These are phyloP conservation scores for Leucosporidium creatinivorum DNA, from an alignment of 768 basidiomycete genomes.

Conservation along the genomic window DNA sequence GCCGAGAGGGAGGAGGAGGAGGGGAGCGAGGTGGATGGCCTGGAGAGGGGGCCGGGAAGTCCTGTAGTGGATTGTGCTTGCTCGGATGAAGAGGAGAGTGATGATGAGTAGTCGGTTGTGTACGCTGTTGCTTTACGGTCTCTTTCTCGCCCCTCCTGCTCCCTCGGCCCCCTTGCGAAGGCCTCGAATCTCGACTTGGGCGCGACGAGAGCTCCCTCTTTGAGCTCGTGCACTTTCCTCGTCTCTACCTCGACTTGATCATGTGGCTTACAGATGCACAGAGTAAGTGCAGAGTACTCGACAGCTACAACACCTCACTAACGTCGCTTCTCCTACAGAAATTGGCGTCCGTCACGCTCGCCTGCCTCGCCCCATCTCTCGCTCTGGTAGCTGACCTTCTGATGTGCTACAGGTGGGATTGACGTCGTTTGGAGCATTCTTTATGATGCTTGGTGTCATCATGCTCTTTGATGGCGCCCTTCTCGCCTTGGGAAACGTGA, in stretches of 20 bases:
- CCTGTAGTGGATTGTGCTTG: neutral
- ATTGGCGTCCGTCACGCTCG: conserved; percentile 11
- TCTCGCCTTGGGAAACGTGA: conserved; percentile 91
- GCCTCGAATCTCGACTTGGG: neutral
- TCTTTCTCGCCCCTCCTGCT: neutral
- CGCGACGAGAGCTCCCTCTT: neutral
- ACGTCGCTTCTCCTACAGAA: conserved; percentile 3
- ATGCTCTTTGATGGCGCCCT: conserved; percentile 94
- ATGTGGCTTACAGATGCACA: conserved; percentile 50
- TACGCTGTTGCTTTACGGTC: neutral
- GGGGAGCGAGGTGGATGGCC: neutral
- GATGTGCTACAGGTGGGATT: conserved; percentile 93
- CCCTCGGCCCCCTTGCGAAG: neutral
- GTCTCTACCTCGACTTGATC: neutral
- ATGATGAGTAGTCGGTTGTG: neutral
- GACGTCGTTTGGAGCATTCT: conserved; percentile 87
- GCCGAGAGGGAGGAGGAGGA: neutral
- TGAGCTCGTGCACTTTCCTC: neutral
- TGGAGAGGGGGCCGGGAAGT: neutral
- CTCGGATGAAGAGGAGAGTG: neutral
- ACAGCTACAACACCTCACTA: neutral
- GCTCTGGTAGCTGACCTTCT: neutral
- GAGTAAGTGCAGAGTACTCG: conserved; percentile 41
- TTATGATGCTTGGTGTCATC: conserved; percentile 93
- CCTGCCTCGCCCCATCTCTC: neutral